phyloP scores from a whole-genome alignment of 352 stramenopile species.

The Aphanomyces cochlioides region DNA sequence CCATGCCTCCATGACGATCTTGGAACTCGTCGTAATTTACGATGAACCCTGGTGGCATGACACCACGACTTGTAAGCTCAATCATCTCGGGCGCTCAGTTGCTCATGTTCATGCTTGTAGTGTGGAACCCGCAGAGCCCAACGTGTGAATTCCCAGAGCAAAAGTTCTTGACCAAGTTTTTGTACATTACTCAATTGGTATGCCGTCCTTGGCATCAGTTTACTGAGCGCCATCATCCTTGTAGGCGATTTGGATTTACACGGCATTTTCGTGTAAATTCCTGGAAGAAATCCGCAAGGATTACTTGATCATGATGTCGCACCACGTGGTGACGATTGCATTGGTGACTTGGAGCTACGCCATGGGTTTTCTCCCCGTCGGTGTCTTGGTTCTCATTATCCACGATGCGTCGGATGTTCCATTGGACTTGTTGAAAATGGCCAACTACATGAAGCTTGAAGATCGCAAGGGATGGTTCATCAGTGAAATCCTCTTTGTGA shows the following conservation, averaged over 20 bases:
- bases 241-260: conserved; percentile 87
- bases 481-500: conserved; percentile 70
- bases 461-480: conserved; percentile 60
- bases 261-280: conserved; percentile 86
- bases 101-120: conserved; percentile 32
- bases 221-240: not conserved
- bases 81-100: not conserved
- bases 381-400: conserved; percentile 77
- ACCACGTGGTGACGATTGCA: conserved; percentile 83
- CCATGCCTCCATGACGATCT: conserved; percentile 79
- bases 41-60: conserved; percentile 86
- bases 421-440: conserved; percentile 87
- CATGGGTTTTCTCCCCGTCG: conserved; percentile 69
- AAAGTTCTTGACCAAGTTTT: conserved; percentile 75
- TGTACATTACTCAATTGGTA: conserved; percentile 82
- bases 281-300: conserved; percentile 86
- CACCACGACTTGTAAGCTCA: conserved; percentile 61
- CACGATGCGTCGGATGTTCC: conserved; percentile 87
- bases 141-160: conserved; percentile 72
- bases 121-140: conserved; percentile 72
- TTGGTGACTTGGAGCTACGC: conserved; percentile 82
- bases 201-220: not conserved
- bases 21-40: conserved; percentile 74
- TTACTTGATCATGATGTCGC: conserved; percentile 88
- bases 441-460: conserved; percentile 87